Evolutionary conservation across 2,329 filamentous ascomycete species (phyloP).

Genomic region (Endoconidiophora polonica): DNA sequence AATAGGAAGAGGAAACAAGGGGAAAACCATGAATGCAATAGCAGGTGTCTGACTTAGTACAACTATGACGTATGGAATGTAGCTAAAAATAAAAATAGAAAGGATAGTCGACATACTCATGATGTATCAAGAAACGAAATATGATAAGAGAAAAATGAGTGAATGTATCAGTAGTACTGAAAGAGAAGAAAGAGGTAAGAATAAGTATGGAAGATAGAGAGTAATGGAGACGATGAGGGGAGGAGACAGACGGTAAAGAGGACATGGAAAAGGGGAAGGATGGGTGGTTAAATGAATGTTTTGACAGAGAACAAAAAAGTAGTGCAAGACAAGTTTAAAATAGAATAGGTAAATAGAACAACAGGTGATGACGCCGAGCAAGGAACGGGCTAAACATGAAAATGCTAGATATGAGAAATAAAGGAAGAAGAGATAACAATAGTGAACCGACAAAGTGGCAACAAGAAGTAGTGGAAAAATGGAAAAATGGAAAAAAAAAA

Average conservation of each 20-base stretch:
- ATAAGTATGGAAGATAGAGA: neutral
- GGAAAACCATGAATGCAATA: neutral
- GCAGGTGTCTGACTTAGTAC: too few species aligned
- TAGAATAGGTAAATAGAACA: constrained; percentile 2
- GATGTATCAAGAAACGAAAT: neutral
- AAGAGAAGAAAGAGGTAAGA: neutral
- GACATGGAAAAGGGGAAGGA: neutral
- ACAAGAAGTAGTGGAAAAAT: neutral
- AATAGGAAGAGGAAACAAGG: neutral
- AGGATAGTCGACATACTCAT: neutral
- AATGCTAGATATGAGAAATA: constrained; percentile 5
- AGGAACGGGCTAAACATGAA: constrained; percentile 10
- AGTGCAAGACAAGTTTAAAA: neutral
- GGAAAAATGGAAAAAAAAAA: neutral
- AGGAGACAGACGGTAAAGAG: neutral
- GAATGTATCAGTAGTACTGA: neutral
- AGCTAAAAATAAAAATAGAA: neutral
- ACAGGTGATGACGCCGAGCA: constrained; percentile 4
- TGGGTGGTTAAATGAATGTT: neutral
- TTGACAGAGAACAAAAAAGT: neutral
- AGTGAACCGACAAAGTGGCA: neutral
- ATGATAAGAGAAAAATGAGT: neutral
- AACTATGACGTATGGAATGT: neutral
- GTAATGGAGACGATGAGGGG: neutral
- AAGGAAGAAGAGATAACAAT: constrained; percentile 1